A percentile compares a stretch with the other conserved stretches of the same genome.
Evolutionary conservation across 257 asterid genomes (phyloP).

Genomic region (Ophiorrhiza pumila): DNA sequence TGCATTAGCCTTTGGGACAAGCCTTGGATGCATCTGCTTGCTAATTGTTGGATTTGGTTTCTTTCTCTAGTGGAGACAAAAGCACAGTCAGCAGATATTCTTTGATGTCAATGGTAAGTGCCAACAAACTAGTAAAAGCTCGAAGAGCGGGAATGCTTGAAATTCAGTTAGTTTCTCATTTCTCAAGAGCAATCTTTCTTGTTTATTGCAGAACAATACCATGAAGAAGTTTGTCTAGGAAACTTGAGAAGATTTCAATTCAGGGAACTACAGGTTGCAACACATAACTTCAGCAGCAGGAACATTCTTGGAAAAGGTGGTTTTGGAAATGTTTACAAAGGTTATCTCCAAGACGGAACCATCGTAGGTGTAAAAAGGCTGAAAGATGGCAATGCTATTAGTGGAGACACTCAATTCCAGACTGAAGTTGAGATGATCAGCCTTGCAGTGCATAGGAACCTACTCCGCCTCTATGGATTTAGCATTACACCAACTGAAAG

Average conservation of each 20-base stretch:
- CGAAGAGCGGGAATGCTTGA: background rate
- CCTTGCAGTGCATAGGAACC: constrained; percentile 87
- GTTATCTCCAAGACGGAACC: constrained; percentile 71
- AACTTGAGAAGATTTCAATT: constrained; percentile 72
- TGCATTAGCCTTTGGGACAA: constrained; percentile 76
- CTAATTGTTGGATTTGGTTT: constrained; percentile 71
- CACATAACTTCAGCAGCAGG: constrained; percentile 84
- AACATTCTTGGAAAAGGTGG: constrained; percentile 92
- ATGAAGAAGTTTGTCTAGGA: constrained; percentile 73
- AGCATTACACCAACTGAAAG: constrained; percentile 70
- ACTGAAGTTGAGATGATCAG: constrained; percentile 95
- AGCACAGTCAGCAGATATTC: constrained; percentile 68
- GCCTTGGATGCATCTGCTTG: constrained; percentile 81
- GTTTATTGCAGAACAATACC: constrained; percentile 54
- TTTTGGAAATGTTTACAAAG: constrained; percentile 87
- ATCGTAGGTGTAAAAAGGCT: constrained; percentile 88
- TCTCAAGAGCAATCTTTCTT: constrained; percentile 4
- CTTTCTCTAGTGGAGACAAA: constrained; percentile 83
- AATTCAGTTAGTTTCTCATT: background rate
- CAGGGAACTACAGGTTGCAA: constrained; percentile 77
- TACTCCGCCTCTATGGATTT: constrained; percentile 78
- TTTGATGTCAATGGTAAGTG: constrained; percentile 64
- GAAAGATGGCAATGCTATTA: constrained; percentile 63
- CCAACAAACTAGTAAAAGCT: background rate
- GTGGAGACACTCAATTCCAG: constrained; percentile 90